Base-by-base conservation (phyloP, 1,284 basidiomycete species). In the Malassezia sympodialis region DNA sequence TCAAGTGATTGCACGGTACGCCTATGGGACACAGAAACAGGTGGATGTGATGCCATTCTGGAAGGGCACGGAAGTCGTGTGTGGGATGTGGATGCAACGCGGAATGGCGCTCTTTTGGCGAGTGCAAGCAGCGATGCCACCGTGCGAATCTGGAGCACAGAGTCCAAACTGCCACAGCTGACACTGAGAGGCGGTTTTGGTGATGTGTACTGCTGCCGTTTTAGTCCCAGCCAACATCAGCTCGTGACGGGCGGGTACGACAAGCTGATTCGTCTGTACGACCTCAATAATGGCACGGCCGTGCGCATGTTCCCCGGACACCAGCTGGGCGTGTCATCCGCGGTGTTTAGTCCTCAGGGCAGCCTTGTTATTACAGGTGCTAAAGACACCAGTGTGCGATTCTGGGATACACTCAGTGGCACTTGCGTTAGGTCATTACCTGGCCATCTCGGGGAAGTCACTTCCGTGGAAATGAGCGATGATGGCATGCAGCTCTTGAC, bases 271-370 rank as follows among this genome's bases (percentile, higher is more conserved):
- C 67, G 78, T 4, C 67, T 76, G 27, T 79, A 76, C 70, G 78
- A 79, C 59, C 67, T 79, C 34, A 75, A 77, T 31, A 72, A 76
- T 0, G 72, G 72, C 23, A 71, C 76, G 12, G 72, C 76, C 27
- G 62, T 78, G 24, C 73, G 77, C 50, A 79, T 78, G 6, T 79
- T 79, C 52, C 79, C 78, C 1, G 79, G 79, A 0, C 78, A 79
- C 55, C 72, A 75, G 30, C 69, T 77, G 30, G 76, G 76, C 46
- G 74, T 78, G 17, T 72, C 77, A 10, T 73, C 75, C 0, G 76
- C 78, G 10, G 73, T 77, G 14, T 78, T 76, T 47, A 77, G 77
- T 46, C 75, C 76, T 5, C 70, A 76, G 0, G 78, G 78, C 12
- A 77, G 76, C 51, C 57, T 78, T 26, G 72, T 79, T 21, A 77